phyloP scores from a whole-genome alignment of 176 grass and related monocot genomes.

The Themeda triandra region DNA sequence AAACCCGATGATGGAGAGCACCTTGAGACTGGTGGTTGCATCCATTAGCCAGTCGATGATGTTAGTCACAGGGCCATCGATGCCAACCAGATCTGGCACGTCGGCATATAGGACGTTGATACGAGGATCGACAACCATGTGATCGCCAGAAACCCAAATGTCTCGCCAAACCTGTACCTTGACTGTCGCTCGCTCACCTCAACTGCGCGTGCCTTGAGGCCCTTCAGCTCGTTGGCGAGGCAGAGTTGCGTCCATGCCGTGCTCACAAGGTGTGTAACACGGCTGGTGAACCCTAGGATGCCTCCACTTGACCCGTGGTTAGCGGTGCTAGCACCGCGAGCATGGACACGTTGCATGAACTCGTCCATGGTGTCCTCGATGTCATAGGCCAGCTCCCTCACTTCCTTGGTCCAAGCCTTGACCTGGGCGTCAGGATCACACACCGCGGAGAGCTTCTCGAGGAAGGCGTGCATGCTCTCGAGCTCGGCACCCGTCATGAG shows the following conservation, averaged over 20 bases:
- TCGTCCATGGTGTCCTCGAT: conserved; percentile 22
- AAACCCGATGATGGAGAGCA: conserved; percentile 11
- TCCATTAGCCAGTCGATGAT: neutral
- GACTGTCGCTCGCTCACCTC: conserved; percentile 14
- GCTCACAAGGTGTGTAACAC: neutral
- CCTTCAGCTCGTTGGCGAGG: neutral
- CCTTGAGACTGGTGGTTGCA: neutral
- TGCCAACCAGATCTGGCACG: neutral
- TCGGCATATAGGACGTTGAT: neutral
- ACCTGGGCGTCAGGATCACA: neutral
- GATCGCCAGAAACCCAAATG: neutral
- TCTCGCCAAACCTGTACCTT: neutral
- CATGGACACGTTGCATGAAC: neutral
- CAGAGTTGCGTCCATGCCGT: neutral
- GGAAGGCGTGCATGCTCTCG: conserved; percentile 28
- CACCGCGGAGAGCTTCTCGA: neutral
- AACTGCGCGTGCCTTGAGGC: neutral
- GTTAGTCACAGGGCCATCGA: neutral
- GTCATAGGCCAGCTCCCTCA: conserved; percentile 20
- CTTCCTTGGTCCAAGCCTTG: conserved; percentile 13
- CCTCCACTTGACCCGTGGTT: neutral
- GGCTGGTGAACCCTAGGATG: neutral
- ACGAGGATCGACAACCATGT: neutral
- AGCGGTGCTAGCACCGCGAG: neutral
- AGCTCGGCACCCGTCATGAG: neutral